phyloP scores from a whole-genome alignment of 768 basidiomycete species.

The Rossbeevera mucosa region DNA sequence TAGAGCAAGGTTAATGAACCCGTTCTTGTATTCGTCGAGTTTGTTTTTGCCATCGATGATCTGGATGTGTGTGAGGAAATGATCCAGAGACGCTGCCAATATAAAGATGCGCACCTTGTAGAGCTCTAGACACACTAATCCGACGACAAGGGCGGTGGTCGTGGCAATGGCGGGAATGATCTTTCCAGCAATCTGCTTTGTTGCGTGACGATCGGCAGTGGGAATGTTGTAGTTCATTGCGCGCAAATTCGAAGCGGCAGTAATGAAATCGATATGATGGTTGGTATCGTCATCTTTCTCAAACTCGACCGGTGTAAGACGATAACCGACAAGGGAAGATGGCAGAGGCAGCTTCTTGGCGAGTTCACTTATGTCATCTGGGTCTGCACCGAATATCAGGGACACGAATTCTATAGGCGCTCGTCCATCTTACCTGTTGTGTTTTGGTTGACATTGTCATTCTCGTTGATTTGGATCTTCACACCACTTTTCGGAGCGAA shows the following conservation, averaged over 20 bases:
- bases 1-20: slow-evolving; percentile 94
- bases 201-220: slow-evolving; percentile 82
- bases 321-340: slow-evolving; percentile 92
- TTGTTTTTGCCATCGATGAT: slow-evolving; percentile 94
- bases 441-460: slow-evolving; percentile 72
- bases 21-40: slow-evolving; percentile 95
- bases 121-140: slow-evolving; percentile 90
- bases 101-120: slow-evolving; percentile 66
- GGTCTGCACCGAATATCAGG: slow-evolving; percentile 31
- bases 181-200: slow-evolving; percentile 98
- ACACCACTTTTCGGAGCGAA: slow-evolving; percentile 92
- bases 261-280: slow-evolving; percentile 98
- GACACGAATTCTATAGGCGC: neutral
- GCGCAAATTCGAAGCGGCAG: slow-evolving; percentile 93
- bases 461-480: slow-evolving; percentile 91
- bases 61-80: slow-evolving; percentile 36
- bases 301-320: slow-evolving; percentile 91
- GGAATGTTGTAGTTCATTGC: slow-evolving; percentile 92
- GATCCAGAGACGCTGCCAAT: neutral
- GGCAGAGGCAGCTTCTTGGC: slow-evolving; percentile 77
- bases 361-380: slow-evolving; percentile 52
- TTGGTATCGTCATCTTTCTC: slow-evolving; percentile 99
- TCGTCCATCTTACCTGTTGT: slow-evolving; percentile 18
- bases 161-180: slow-evolving; percentile 99
- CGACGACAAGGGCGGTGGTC: slow-evolving; percentile 93